Evolutionary conservation across 129 eudicot genomes (phyloP).

Genomic region (Centrapalus pauciflorus): DNA sequence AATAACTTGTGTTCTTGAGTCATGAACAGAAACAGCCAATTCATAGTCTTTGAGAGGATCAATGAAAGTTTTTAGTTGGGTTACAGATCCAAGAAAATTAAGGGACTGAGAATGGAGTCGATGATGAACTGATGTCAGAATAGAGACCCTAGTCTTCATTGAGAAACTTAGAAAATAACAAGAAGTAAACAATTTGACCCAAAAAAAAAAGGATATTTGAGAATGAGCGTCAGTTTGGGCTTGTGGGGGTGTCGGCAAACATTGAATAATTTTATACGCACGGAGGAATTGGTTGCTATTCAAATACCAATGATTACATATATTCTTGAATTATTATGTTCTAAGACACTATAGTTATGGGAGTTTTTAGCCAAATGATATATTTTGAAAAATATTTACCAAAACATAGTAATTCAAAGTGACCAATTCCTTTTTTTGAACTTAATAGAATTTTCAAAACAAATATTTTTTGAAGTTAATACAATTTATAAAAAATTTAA

Average conservation of each 20-base stretch:
- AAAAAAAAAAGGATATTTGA: not conserved
- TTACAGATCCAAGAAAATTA: constrained; percentile 15
- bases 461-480: too few relatives aligned
- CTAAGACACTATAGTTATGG: too few relatives aligned
- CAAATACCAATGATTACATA: too few relatives aligned
- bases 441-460: too few relatives aligned
- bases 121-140: constrained; percentile 15
- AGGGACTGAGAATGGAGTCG: constrained; percentile 9
- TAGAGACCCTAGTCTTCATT: constrained; percentile 21
- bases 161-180: not conserved
- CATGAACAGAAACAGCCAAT: constrained; percentile 43
- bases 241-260: constrained; percentile 16
- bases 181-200: not conserved
- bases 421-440: too few relatives aligned
- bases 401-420: too few relatives aligned
- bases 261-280: not conserved
- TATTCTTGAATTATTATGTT: not conserved
- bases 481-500: too few relatives aligned
- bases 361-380: too few relatives aligned
- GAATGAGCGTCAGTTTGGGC: not conserved
- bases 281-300: too few relatives aligned
- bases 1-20: constrained; percentile 26
- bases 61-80: constrained; percentile 8
- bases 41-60: not conserved
- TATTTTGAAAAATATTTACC: too few relatives aligned